These are phyloP conservation scores for Clonostachys rhizophaga DNA, from an alignment of 2,329 filamentous ascomycete genomes.

Conservation along the genomic window DNA sequence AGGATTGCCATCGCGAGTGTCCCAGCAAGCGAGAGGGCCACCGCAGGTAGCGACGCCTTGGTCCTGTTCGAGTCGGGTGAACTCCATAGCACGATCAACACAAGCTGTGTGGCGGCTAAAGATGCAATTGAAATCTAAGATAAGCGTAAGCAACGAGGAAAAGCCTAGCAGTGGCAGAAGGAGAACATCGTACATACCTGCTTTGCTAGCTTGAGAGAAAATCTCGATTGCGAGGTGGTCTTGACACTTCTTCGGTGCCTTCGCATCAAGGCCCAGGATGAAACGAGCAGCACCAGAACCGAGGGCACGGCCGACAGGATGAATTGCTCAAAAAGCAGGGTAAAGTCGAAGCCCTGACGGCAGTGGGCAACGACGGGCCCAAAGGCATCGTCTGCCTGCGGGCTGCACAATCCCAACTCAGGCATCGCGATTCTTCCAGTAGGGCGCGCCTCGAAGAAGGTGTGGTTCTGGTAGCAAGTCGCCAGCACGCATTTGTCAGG, in stretches of 20 bases:
- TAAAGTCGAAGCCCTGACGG: background rate
- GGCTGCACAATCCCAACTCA: background rate
- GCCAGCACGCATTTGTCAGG: too few relatives aligned
- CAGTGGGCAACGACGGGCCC: background rate
- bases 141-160: too few relatives aligned
- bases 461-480: too few relatives aligned
- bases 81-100: constrained; percentile 2
- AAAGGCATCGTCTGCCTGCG: background rate
- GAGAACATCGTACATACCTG: background rate
- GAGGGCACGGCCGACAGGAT: background rate
- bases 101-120: constrained; percentile 1
- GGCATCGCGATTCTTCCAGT: too few relatives aligned
- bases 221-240: background rate
- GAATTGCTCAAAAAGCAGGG: background rate
- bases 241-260: constrained; percentile 14
- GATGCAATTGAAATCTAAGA: background rate
- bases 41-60: constrained; percentile 2
- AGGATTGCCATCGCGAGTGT: constrained; percentile 13
- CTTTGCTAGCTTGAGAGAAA: background rate
- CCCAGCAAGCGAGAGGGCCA: constrained; percentile 10
- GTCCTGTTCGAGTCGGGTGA: background rate
- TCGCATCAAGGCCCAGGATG: constrained; percentile 16
- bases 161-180: too few relatives aligned
- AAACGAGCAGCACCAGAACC: constrained; percentile 19
- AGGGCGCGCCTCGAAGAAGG: too few relatives aligned